Evolutionary conservation across 2,329 filamentous ascomycete genomes (phyloP).

Genomic region (Pseudocercospora crystallina): DNA sequence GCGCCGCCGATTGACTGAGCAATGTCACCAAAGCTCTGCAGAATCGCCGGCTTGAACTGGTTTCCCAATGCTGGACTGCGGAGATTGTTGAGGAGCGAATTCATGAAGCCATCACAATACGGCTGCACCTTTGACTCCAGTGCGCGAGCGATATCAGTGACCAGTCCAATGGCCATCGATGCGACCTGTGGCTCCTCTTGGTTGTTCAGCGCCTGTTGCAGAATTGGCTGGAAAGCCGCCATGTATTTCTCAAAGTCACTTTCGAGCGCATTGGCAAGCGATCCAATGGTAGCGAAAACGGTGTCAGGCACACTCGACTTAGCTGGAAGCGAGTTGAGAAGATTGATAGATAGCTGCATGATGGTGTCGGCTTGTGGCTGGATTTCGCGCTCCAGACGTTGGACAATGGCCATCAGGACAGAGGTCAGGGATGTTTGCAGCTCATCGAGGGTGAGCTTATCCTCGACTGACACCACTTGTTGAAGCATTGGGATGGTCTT

Average conservation of each 20-base stretch:
- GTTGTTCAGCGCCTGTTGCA: slow-evolving; percentile 92
- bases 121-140: slow-evolving; percentile 88
- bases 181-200: slow-evolving; percentile 93
- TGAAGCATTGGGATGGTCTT: slow-evolving; percentile 84
- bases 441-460: slow-evolving; percentile 92
- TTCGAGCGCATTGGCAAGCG: slow-evolving; percentile 87
- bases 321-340: slow-evolving; percentile 71
- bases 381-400: slow-evolving; percentile 87
- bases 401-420: slow-evolving; percentile 86
- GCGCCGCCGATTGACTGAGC: slow-evolving; percentile 87
- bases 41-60: slow-evolving; percentile 95
- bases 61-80: slow-evolving; percentile 84
- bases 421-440: slow-evolving; percentile 95
- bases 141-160: slow-evolving; percentile 92
- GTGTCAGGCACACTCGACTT: slow-evolving; percentile 96
- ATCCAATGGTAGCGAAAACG: slow-evolving; percentile 86
- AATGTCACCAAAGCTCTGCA: slow-evolving; percentile 98
- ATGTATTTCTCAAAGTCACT: slow-evolving; percentile 96
- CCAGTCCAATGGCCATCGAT: slow-evolving; percentile 94
- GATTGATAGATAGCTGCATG: slow-evolving; percentile 83
- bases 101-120: slow-evolving; percentile 98
- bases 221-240: slow-evolving; percentile 87
- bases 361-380: slow-evolving; percentile 87
- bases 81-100: slow-evolving; percentile 89
- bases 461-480: slow-evolving; percentile 95